Evolutionary conservation across 1,284 basidiomycete species (phyloP), one percentile per base, ranked within the genome.

Genomic region (Sanghuangporus weigelae): DNA sequence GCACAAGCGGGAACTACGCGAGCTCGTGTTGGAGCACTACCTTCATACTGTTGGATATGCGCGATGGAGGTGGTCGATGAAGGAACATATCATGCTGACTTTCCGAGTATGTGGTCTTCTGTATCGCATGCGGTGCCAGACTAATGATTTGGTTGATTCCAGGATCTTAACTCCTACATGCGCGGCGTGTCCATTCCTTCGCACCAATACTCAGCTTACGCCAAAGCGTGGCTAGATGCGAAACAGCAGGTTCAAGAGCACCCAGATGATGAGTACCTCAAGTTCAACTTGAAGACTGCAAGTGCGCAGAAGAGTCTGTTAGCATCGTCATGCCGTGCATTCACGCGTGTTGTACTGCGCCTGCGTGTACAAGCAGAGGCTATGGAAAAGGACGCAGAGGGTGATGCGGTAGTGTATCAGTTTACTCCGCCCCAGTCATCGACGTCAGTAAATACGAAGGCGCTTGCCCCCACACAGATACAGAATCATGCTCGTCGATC

Each of bases 101-200:
- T 70, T 90, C 49, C 78, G 83, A 76, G 89, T 85, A 65, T 64
- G 82, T 38, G 57, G 7, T 14, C 38, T 12, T 19, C 16, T 16
- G 14, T 26, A 12, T 54, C 10, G 12, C n/a, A 8, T 3, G 16
- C 38, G 16, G 5, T 19, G 3, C 7, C 44, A 42, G 67, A 12
- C 65, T 60, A 64, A 57, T 2, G 56, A 67, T 23, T 69, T 62
- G 31, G 40, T 62, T 26, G 63, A 16, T 26, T 16, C 42, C 65
- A 91, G 87, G 90, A 93, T 72, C 78, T 93, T 44, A 82, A 83
- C 68, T 80, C 86, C 57, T 93, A 92, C 69, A 86, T 93, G 82
- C 81, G 85, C 58, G 88, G 89, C 2, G 86, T 92, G 1, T 86
- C 84, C 7, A 81, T 89, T 46, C 90, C 91, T 7, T 80, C 81